phyloP scores from a whole-genome alignment of 2,329 filamentous ascomycete genomes.

The Drechslerella dactyloides region DNA sequence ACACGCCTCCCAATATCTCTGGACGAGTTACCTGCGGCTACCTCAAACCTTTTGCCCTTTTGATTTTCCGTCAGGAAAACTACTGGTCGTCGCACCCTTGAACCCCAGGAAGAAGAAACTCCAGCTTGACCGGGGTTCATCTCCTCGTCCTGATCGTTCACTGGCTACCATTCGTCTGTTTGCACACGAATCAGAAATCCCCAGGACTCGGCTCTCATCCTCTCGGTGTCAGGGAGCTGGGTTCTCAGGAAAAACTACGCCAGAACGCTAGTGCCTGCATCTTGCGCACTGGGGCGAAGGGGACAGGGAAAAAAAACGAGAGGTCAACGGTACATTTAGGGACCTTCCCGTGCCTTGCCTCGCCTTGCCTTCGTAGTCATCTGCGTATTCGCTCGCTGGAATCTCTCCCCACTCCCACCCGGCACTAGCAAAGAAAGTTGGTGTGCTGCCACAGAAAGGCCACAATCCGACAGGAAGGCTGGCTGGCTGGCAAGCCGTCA shows the following conservation, averaged over 20 bases:
- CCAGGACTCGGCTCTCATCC: constrained; percentile 51
- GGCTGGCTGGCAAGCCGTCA: constrained; percentile 11
- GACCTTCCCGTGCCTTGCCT: constrained; percentile 48
- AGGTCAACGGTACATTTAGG: constrained; percentile 50
- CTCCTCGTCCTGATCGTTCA: constrained; percentile 32
- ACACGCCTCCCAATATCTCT: constrained; percentile 28
- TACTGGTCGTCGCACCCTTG: constrained; percentile 24
- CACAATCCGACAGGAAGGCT: too few species aligned
- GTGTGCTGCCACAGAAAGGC: constrained; percentile 44
- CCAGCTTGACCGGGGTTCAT: constrained; percentile 33
- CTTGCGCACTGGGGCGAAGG: constrained; percentile 22
- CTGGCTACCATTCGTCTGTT: constrained; percentile 47
- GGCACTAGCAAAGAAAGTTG: constrained; percentile 27
- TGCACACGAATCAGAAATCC: constrained; percentile 48
- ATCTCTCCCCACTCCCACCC: constrained; percentile 42
- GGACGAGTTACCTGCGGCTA: constrained; percentile 22
- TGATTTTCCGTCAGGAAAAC: constrained; percentile 35
- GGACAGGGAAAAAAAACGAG: constrained; percentile 1
- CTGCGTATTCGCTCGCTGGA: constrained; percentile 44
- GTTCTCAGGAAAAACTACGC: constrained; percentile 35
- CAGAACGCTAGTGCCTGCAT: constrained; percentile 49
- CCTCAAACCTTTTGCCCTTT: constrained; percentile 18
- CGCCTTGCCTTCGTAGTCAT: constrained; percentile 24
- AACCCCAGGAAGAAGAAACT: constrained; percentile 34
- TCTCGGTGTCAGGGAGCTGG: constrained; percentile 48